Evolutionary conservation across 305 asterid genomes (phyloP).

Genomic region (Rubia balearica): DNA sequence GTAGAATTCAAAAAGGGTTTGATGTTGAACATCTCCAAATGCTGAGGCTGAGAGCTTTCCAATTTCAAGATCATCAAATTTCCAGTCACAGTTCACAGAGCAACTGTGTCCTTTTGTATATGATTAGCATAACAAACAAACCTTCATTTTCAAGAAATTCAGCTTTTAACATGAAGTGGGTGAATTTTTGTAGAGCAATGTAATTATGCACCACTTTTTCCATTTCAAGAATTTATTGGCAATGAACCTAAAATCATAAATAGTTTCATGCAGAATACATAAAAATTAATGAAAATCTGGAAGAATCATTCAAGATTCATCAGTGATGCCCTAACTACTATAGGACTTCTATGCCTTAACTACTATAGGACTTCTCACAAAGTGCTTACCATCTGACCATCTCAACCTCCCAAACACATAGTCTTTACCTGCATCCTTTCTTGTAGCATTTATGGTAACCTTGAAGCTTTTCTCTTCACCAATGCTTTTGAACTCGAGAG

Average conservation of each 20-base stretch:
- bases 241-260: neutral
- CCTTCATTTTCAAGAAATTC: neutral
- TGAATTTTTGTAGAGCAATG: constrained; percentile 4
- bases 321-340: constrained; percentile 23
- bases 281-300: neutral
- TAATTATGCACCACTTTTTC: neutral
- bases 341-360: constrained; percentile 36
- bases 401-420: constrained; percentile 47
- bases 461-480: constrained; percentile 63
- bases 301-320: neutral
- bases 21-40: constrained; percentile 29
- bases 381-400: constrained; percentile 38
- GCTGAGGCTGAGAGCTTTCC: neutral
- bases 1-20: constrained; percentile 55
- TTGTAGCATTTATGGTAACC: constrained; percentile 35
- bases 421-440: constrained; percentile 25
- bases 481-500: constrained; percentile 30
- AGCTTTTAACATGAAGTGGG: neutral
- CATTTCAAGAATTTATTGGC: neutral
- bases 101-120: neutral
- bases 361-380: constrained; percentile 32
- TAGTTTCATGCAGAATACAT: neutral
- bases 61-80: neutral
- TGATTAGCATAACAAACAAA: neutral
- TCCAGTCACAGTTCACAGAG: neutral